Evolutionary conservation across 1,284 basidiomycete genomes (phyloP).

Genomic region (Naganishia sp.): DNA sequence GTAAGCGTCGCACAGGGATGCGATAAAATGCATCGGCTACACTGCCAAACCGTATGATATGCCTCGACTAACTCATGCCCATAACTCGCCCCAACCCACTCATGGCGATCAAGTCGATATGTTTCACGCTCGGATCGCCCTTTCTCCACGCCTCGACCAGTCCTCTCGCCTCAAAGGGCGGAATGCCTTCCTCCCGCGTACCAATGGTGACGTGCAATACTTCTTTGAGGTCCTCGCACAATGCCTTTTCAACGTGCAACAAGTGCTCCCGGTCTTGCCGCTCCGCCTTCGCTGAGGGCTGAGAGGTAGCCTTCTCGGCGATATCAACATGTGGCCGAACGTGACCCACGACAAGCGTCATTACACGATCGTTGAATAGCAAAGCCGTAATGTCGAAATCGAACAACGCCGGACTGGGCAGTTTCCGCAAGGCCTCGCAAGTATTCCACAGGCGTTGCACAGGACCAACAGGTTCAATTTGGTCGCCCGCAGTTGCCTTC

Average conservation of each 20-base stretch:
- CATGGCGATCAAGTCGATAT: constrained; percentile 14
- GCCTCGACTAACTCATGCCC: constrained; percentile 24
- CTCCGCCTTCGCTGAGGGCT: constrained; percentile 13
- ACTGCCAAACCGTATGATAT: neutral
- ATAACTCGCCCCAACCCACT: constrained; percentile 27
- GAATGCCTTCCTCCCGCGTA: constrained; percentile 61
- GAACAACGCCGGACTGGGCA: constrained; percentile 61
- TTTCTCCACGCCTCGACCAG: constrained; percentile 56
- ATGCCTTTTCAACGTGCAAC: constrained; percentile 46
- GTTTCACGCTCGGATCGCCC: constrained; percentile 31
- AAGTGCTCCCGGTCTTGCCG: constrained; percentile 20
- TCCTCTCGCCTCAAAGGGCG: constrained; percentile 69
- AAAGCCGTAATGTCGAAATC: constrained; percentile 65
- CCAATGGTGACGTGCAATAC: constrained; percentile 87
- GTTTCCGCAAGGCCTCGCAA: constrained; percentile 60
- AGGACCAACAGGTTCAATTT: constrained; percentile 33
- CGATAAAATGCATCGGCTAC: no score
- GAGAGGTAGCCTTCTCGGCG: neutral
- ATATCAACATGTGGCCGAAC: constrained; percentile 56
- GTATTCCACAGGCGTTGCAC: constrained; percentile 64
- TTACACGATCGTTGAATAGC: constrained; percentile 75
- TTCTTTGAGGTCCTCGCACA: constrained; percentile 59
- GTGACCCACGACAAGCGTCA: constrained; percentile 71
- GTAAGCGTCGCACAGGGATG: no score
- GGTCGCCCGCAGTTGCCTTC: constrained; percentile 42